A percentile compares a stretch with the other conserved stretches of the same genome.
Conservation (phyloP, 257 asterid genomes). For the Schizonepeta tenuifolia region DNA sequence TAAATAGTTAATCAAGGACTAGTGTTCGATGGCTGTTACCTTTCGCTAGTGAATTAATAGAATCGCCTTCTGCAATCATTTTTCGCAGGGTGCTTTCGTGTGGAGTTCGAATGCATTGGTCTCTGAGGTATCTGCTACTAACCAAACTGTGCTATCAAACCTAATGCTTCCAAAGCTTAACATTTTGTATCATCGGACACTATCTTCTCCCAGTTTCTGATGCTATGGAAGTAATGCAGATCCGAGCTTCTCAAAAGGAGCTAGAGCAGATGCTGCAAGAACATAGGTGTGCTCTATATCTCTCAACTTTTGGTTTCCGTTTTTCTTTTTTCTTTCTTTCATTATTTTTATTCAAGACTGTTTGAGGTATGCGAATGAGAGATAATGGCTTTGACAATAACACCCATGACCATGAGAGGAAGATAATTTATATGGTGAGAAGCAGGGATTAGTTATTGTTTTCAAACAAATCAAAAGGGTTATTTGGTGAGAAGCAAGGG, state of each 20-base stretch:
- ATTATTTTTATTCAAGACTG: background rate
- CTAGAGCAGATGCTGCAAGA: conserved; percentile 79
- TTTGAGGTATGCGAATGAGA: background rate
- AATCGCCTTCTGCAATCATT: conserved; percentile 10
- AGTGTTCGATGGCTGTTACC: too few relatives aligned
- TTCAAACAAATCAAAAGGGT: too few relatives aligned
- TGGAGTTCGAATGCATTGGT: conserved; percentile 98
- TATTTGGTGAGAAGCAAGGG: background rate
- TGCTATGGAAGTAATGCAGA: conserved; percentile 60
- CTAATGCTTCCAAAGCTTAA: conserved; percentile 11
- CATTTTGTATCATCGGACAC: conserved; percentile 11
- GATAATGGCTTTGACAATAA: background rate
- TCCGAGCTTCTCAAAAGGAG: conserved; percentile 89
- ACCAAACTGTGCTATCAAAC: conserved; percentile 16
- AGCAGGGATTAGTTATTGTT: too few relatives aligned
- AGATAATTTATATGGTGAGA: background rate
- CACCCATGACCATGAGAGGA: conserved; percentile 9
- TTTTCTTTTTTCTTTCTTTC: background rate
- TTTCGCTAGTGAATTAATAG: background rate
- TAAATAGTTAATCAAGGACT: background rate
- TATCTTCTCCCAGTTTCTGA: conserved; percentile 38
- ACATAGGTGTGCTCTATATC: conserved; percentile 54
- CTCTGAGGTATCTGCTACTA: conserved; percentile 70
- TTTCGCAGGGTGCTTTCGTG: conserved; percentile 82
- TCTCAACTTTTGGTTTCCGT: background rate